phyloP scores from a whole-genome alignment of 805 yeast species.

The Teunomyces lycoperdinae region DNA sequence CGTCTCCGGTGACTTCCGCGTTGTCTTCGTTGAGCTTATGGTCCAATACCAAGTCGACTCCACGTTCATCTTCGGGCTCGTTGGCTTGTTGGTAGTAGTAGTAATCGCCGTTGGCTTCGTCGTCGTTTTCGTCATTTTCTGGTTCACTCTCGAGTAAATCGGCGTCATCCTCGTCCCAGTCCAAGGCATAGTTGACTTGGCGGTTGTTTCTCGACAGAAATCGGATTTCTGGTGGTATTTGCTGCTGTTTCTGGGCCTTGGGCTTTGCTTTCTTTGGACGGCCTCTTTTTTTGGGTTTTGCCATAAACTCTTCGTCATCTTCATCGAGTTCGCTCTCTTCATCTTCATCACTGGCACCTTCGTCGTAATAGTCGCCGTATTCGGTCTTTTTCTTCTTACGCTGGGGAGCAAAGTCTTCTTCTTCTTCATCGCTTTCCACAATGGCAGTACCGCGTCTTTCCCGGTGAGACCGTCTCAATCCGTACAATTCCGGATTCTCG shows the following conservation, averaged over 20 bases:
- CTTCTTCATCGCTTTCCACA: constrained; percentile 38
- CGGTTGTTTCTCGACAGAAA: constrained; percentile 71
- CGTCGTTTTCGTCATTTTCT: constrained; percentile 20
- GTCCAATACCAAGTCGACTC: constrained; percentile 41
- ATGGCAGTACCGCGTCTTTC: constrained; percentile 42
- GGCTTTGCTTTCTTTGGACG: constrained; percentile 4
- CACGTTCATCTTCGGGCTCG: constrained; percentile 31
- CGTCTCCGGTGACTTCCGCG: constrained; percentile 45
- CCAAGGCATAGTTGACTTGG: constrained; percentile 75
- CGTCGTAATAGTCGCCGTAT: constrained; percentile 15
- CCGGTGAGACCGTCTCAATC: constrained; percentile 73
- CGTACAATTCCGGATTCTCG: constrained; percentile 78
- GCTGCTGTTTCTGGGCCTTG: constrained; percentile 3
- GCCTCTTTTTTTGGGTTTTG: constrained; percentile 16
- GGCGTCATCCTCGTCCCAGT: constrained; percentile 57
- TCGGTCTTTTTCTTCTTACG: constrained; percentile 9
- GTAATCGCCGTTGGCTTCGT: constrained; percentile 33
- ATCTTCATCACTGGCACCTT: constrained; percentile 15
- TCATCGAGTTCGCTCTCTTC: constrained; percentile 20
- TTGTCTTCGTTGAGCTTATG: constrained; percentile 35
- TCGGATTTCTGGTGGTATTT: constrained; percentile 51
- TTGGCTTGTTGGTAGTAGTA: constrained; percentile 32
- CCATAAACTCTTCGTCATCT: constrained; percentile 21
- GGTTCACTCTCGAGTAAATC: constrained; percentile 49
- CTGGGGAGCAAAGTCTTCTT: constrained; percentile 22